Conservation (phyloP, 2,329 filamentous ascomycete genomes). For the Emmonsiellopsis sp. region DNA sequence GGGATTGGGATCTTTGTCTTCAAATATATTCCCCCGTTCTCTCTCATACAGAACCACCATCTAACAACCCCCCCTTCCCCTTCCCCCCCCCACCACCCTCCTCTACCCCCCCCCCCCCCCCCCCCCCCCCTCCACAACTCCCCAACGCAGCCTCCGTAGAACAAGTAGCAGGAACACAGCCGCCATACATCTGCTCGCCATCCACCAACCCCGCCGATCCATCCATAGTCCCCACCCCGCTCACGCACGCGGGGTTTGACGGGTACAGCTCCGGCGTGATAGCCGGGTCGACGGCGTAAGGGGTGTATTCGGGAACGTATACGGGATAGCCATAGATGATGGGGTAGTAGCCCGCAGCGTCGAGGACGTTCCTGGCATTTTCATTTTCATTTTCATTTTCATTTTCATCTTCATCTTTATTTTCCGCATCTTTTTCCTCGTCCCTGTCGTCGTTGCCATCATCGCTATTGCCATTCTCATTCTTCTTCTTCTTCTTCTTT, state of each 20-base stretch:
- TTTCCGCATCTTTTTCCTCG: too few species aligned
- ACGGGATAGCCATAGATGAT: slow-evolving; percentile 39
- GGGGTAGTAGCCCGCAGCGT: slow-evolving; percentile 11
- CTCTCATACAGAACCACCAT: too few species aligned
- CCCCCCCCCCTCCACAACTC: slow-evolving; percentile 24
- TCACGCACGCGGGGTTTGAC: slow-evolving; percentile 38
- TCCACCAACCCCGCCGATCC: too few species aligned
- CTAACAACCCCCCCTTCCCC: too few species aligned
- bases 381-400: too few species aligned
- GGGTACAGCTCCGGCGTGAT: slow-evolving; percentile 34
- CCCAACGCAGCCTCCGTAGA: slow-evolving; percentile 36
- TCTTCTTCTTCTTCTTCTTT: background rate
- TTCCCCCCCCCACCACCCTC: too few species aligned
- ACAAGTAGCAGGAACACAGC: slow-evolving; percentile 38
- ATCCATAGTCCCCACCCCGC: slow-evolving; percentile 28
- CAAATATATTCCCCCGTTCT: too few species aligned
- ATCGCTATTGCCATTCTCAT: background rate
- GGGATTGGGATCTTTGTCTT: too few species aligned
- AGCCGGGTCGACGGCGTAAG: slow-evolving; percentile 37
- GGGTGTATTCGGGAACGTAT: slow-evolving; percentile 36
- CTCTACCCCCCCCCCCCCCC: too few species aligned
- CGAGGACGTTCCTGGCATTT: too few species aligned
- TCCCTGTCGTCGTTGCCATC: background rate
- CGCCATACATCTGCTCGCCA: too few species aligned
- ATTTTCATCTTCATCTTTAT: too few species aligned